Evolutionary conservation across 192 early-diverging fungal species (phyloP), one percentile per base, ranked within the genome.

Genomic region (Helicostylum pulchrum): DNA sequence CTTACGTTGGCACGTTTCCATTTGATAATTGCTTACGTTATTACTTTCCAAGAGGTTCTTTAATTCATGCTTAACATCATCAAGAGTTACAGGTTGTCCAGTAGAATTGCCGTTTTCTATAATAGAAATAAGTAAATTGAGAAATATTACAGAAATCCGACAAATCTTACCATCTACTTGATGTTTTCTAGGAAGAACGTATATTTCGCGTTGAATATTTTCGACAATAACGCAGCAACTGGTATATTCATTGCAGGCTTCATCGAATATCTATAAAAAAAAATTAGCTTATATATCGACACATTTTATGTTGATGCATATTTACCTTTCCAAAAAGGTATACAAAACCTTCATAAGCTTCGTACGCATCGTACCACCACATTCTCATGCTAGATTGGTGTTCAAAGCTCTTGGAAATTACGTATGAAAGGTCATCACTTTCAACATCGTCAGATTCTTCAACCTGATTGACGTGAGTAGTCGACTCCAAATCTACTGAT

Each of bases 301-400:
- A 14, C 11, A 5, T 11, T 48, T 61, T 59, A 7, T 0, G 12
- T 44, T 52, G 11, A 2, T 45, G 9, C 2, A 0, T 12, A 31
- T 20, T 19, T 56, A 70, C 68, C 78, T 98, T 99, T 62, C 93
- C 97, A 80, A 99, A 91, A 1, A 99, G 61, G 59, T 96, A 97
- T 0, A 99, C 81, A 23, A 72, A 62, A 1, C 94, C 94, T 53
- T 85, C 75, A n/a, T 30, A 43, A 48, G 83, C 84, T 69, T 99
- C 96, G 55, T 79, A 83, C 7, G 94, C 94, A 72, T 99, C 97
- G 34, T 96, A 78, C 95, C 95, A 99, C 76, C 83, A 99, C 46
- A 48, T 48, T 17, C 46, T 39, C 26, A 26, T 26, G 2, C 26
- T 26, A 26, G 26, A 26, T 26, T 26, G 26, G 26, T 26, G 26